A percentile compares a stretch with the other conserved stretches of the same genome.
phyloP scores from a whole-genome alignment of 257 asterid genomes.

The Echium plantagineum region DNA sequence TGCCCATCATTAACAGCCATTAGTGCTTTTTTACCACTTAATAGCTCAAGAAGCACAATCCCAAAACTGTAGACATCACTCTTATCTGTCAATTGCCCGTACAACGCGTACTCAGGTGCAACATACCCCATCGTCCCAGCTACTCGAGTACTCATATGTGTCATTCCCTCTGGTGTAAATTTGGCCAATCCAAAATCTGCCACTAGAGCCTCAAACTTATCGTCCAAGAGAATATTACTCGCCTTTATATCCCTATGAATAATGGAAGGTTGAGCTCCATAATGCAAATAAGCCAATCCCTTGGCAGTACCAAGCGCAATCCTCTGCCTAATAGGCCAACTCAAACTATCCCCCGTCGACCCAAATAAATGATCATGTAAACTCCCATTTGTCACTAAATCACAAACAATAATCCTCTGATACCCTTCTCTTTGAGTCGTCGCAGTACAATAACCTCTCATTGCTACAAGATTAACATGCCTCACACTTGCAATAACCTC shows the following conservation, averaged over 20 bases:
- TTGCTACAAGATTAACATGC: conserved; percentile 14
- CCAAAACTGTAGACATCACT: conserved; percentile 18
- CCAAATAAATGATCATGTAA: conserved; percentile 13
- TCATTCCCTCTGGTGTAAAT: conserved; percentile 16
- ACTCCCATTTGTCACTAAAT: conserved; percentile 10
- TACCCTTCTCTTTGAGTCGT: conserved; percentile 10
- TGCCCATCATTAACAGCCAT: not conserved
- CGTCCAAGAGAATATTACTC: conserved; percentile 13
- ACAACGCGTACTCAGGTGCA: conserved; percentile 15
- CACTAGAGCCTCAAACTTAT: conserved; percentile 11
- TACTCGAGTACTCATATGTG: conserved; percentile 17
- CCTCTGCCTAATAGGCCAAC: conserved; percentile 14
- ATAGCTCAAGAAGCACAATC: conserved; percentile 16
- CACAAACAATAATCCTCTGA: conserved; percentile 16
- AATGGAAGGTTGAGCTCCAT: conserved; percentile 9
- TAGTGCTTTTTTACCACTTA: conserved; percentile 16
- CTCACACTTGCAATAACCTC: conserved; percentile 18
- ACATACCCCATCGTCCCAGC: conserved; percentile 19
- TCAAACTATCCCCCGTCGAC: not conserved
- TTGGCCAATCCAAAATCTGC: conserved; percentile 18
- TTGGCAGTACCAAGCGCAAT: conserved; percentile 11
- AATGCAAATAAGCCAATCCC: conserved; percentile 16
- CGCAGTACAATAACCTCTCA: conserved; percentile 12
- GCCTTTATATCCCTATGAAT: conserved; percentile 18
- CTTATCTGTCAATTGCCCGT: conserved; percentile 11